Percentiles rank a stretch among this genome's conserved stretches.
These are phyloP conservation scores for Hirschioporus abietinus DNA, from an alignment of 768 basidiomycete species.

Conservation along the genomic window DNA sequence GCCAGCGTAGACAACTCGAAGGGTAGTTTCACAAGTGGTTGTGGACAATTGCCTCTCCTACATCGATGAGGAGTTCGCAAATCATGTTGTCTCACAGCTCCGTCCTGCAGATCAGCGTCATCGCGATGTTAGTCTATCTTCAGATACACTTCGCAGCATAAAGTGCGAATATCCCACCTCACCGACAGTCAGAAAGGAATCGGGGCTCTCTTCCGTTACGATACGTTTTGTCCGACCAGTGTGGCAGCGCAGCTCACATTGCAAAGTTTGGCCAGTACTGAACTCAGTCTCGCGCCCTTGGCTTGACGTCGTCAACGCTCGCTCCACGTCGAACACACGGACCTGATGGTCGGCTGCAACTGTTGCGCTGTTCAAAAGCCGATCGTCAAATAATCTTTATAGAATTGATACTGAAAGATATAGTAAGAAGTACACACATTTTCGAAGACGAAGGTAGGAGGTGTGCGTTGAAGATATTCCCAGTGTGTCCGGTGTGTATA, in stretches of 20 bases:
- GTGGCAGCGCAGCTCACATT: conserved; percentile 66
- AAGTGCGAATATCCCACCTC: conserved; percentile 42
- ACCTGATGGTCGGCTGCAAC: conserved; percentile 75
- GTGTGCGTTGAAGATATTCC: conserved; percentile 82
- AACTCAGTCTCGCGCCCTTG: conserved; percentile 42
- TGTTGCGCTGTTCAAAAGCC: conserved; percentile 42
- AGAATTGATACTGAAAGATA: conserved; percentile 8
- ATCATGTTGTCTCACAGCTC: conserved; percentile 85
- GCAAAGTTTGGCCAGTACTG: conserved; percentile 40
- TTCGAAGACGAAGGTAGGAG: conserved; percentile 76
- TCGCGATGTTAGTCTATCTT: conserved; percentile 10
- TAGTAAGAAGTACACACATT: conserved; percentile 39
- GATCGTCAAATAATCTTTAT: neutral
- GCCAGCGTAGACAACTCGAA: conserved; percentile 69
- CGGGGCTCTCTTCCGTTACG: conserved; percentile 72
- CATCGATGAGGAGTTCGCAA: conserved; percentile 69
- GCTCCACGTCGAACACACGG: conserved; percentile 68
- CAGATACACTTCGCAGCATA: neutral
- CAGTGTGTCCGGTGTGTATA: conserved; percentile 74
- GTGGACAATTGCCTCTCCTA: conserved; percentile 49
- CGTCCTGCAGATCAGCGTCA: conserved; percentile 52
- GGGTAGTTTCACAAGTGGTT: conserved; percentile 61
- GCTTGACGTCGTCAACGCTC: conserved; percentile 28
- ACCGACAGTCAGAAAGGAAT: conserved; percentile 72
- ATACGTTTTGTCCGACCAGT: conserved; percentile 69